Evolutionary conservation across 352 stramenopile species (phyloP), one percentile per base, ranked within the genome.

Genomic region (Thraustochytrium striatum): DNA sequence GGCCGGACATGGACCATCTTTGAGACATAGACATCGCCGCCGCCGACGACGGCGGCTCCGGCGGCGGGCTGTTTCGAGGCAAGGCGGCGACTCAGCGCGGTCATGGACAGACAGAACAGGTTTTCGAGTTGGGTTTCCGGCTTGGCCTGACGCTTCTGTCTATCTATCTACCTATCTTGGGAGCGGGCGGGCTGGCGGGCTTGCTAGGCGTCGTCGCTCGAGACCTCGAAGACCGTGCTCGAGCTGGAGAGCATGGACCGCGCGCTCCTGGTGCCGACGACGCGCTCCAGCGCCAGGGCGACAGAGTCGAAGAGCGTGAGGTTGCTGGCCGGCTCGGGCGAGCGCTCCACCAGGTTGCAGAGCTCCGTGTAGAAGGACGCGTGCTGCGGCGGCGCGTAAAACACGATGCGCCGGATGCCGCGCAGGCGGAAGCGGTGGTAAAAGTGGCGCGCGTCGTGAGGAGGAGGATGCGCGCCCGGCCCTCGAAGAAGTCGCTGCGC

Each of bases 321-420:
- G 44, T 81, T 85, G 5, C 81, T 78, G 13, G 79, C 28, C 3
- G 55, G 41, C 33, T 38, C 72, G n/a, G 33, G 58, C n/a, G 44
- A 83, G 16, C 80, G 72, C 59, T 85, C 83, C 32, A 94, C 78
- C 47, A 90, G 79, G 83, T 93, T 94, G 11, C 91, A 85, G 53
- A 93, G 81, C 33, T 89, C 86, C 2, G 88, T 55, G 83, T 94
- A 95, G 59, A 94, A 92, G 35, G 91, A 82, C 8, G 87, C 73
- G 83, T 93, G 86, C 58, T 93, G 87, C 2, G 90, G 90, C 30
- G 93, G 82, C 25, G 87, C 87, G 75, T 92, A 90, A 68, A 94
- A 92, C 58, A 94, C 86, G 9, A 94, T 53, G 83, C 92, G 86
- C 25, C 83, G 79, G 13, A 87, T 87, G 59, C 90, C 90, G 57